These are phyloP conservation scores for Phragmites australis DNA, from an alignment of 176 grass and related monocot species.

Conservation along the genomic window DNA sequence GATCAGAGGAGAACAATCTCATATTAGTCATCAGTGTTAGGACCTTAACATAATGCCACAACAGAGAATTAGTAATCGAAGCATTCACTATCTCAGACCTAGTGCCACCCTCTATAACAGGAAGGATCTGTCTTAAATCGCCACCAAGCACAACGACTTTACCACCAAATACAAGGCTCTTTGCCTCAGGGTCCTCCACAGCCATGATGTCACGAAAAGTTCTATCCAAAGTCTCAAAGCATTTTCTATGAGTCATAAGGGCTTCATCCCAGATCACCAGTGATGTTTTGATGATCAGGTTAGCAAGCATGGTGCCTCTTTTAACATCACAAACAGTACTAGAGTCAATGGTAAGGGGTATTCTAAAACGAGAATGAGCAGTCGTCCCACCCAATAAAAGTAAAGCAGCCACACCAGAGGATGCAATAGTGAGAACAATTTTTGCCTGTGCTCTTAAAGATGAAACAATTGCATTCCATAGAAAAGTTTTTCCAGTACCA, in stretches of 20 bases:
- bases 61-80: no score
- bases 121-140: constrained; percentile 22
- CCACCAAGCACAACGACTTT: background rate
- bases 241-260: constrained; percentile 6
- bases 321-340: background rate
- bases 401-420: background rate
- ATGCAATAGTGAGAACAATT: background rate
- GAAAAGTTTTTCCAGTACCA: no score
- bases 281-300: background rate
- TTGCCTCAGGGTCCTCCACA: no score
- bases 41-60: no score
- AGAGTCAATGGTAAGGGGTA: constrained; percentile 6
- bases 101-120: background rate
- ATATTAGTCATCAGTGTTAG: no score
- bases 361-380: constrained; percentile 31
- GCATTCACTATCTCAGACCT: background rate
- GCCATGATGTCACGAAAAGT: background rate
- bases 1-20: no score
- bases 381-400: background rate
- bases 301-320: background rate
- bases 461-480: no score
- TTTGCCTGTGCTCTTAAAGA: background rate
- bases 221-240: constrained; percentile 30
- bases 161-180: background rate
- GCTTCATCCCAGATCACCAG: constrained; percentile 30